Percentiles rank a stretch among this genome's conserved stretches.
These are phyloP conservation scores for Fusarium concolor DNA, from an alignment of 2,329 filamentous ascomycete genomes.

Conservation along the genomic window DNA sequence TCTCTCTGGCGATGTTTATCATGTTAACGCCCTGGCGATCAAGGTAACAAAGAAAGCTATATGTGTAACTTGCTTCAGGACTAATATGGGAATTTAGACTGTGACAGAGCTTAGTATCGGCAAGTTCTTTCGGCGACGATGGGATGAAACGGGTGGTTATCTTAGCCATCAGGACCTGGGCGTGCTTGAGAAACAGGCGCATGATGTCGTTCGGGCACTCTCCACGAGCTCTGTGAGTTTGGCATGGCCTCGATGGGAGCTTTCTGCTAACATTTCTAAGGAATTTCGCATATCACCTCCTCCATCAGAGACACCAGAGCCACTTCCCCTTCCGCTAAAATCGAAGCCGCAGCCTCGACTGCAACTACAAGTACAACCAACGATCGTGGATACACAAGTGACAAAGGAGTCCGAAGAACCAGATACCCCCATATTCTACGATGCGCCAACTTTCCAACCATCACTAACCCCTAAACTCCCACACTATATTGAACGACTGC, in stretches of 20 bases:
- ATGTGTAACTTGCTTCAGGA: background rate
- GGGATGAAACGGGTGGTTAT: constrained; percentile 40
- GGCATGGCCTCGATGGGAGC: background rate
- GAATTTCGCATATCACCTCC: constrained; percentile 6
- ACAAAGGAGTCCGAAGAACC: background rate
- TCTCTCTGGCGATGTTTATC: constrained; percentile 43
- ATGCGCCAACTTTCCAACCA: background rate
- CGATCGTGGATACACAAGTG: background rate
- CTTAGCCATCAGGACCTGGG: constrained; percentile 32
- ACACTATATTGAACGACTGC: constrained; percentile 1
- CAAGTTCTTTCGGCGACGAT: constrained; percentile 40
- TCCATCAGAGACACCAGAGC: background rate
- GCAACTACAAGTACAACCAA: background rate
- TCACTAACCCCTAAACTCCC: background rate
- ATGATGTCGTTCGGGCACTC: constrained; percentile 39
- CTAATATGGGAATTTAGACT: constrained; percentile 33
- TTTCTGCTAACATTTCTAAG: constrained; percentile 19
- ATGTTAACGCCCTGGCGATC: constrained; percentile 46
- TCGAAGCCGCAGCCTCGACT: background rate
- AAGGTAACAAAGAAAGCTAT: constrained; percentile 41
- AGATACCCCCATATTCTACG: background rate
- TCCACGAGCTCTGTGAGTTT: constrained; percentile 38
- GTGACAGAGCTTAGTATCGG: constrained; percentile 42
- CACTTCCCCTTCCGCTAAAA: background rate
- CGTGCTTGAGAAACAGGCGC: constrained; percentile 30